phyloP scores from a whole-genome alignment of 2,329 filamentous ascomycete species.

The Botryotinia convoluta region DNA sequence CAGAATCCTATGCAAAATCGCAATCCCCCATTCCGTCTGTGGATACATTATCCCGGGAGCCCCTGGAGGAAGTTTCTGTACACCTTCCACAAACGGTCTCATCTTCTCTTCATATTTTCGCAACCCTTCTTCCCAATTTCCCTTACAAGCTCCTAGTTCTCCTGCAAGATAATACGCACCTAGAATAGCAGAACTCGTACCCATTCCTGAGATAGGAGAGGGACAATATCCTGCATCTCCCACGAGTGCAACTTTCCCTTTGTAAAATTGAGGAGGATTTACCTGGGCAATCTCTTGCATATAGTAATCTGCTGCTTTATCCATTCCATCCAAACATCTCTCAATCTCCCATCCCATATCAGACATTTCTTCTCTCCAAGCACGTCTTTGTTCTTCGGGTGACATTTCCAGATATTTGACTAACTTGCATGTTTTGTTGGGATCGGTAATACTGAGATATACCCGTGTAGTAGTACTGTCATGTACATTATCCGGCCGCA shows the following conservation, averaged over 20 bases:
- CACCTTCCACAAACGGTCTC: not conserved
- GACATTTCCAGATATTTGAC: not conserved
- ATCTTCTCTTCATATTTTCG: constrained; percentile 2
- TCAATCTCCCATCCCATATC: constrained; percentile 43
- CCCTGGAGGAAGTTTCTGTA: constrained; percentile 11
- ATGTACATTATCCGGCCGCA: not conserved
- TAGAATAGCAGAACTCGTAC: constrained; percentile 42
- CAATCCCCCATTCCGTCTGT: constrained; percentile 3
- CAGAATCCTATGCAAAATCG: not conserved
- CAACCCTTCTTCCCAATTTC: constrained; percentile 8
- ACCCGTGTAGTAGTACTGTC: not conserved
- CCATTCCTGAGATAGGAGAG: constrained; percentile 41
- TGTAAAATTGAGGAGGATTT: constrained; percentile 41
- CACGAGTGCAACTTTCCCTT: constrained; percentile 46
- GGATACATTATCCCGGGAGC: constrained; percentile 1
- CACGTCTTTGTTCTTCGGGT: not conserved
- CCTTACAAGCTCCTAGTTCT: constrained; percentile 36
- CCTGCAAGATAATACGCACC: constrained; percentile 49
- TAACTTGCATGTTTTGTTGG: not conserved
- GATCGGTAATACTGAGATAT: constrained; percentile 2
- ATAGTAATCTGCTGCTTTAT: constrained; percentile 42
- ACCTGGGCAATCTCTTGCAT: constrained; percentile 43
- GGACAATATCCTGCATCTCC: constrained; percentile 51
- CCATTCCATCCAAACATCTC: constrained; percentile 41
- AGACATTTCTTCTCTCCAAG: not conserved